Conservation (phyloP, 2,329 filamentous ascomycete species). For the Aspergillus calidoustus region DNA sequence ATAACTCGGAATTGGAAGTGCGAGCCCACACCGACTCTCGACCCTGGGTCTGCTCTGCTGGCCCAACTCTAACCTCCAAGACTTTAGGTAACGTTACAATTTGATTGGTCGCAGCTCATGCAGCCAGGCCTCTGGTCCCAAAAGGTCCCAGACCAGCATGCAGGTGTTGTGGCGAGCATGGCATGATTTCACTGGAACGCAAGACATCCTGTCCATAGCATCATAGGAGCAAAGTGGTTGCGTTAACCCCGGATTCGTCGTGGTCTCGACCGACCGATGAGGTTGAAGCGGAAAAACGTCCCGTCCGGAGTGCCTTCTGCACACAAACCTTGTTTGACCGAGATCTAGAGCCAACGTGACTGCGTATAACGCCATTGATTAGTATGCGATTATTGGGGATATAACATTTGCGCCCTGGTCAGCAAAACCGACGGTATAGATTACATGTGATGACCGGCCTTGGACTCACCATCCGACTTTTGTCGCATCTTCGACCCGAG, state of each 20-base stretch:
- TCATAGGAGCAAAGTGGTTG: neutral
- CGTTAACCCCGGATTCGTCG: neutral
- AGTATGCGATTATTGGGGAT: conserved; percentile 80
- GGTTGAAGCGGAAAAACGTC: neutral
- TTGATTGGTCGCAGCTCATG: neutral
- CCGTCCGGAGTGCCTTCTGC: neutral
- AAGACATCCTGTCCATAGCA: neutral
- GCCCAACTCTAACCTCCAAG: neutral
- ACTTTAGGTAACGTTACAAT: neutral
- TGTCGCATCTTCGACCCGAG: conserved; percentile 74
- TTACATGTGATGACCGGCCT: conserved; percentile 82
- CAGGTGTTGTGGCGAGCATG: neutral
- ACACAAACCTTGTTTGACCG: neutral
- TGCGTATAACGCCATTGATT: conserved; percentile 60
- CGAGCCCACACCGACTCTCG: conserved; percentile 2
- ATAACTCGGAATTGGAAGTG: neutral
- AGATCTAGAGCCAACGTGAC: neutral
- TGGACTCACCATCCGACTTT: conserved; percentile 77
- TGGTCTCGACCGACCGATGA: neutral
- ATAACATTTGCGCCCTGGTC: conserved; percentile 78
- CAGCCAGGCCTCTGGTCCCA: neutral
- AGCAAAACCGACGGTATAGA: conserved; percentile 75
- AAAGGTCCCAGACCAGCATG: neutral
- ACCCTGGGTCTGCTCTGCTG: neutral
- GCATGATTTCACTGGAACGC: neutral